phyloP scores from a whole-genome alignment of 1,284 basidiomycete genomes.

The Leccinum glutinopallens region DNA sequence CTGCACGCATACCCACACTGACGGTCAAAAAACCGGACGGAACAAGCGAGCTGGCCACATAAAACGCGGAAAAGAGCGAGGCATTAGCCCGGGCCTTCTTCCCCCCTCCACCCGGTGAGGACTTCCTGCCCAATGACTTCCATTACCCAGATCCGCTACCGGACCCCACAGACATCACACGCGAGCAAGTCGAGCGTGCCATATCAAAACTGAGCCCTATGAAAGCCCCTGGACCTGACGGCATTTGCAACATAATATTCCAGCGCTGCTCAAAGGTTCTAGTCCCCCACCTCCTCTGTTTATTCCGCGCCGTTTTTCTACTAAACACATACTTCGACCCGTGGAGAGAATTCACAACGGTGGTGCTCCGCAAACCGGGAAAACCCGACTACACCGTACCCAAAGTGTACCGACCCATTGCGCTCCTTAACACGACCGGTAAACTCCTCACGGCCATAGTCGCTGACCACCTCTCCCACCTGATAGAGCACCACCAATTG shows the following conservation, averaged over 20 bases:
- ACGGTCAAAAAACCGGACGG: background rate
- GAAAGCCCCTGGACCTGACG: slow-evolving; percentile 20
- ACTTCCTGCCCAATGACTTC: background rate
- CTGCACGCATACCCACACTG: background rate
- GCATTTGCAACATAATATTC: slow-evolving; percentile 29
- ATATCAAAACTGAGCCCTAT: background rate
- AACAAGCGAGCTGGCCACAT: no score
- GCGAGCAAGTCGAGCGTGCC: fast-evolving
- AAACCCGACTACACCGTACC: background rate
- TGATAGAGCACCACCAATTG: background rate
- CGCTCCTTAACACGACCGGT: slow-evolving; percentile 3
- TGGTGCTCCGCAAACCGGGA: background rate
- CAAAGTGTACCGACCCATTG: slow-evolving; percentile 1
- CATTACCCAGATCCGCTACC: background rate
- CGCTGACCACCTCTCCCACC: background rate
- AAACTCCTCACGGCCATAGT: background rate
- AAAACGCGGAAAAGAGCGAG: background rate
- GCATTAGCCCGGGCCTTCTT: background rate
- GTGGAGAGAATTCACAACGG: slow-evolving; percentile 5
- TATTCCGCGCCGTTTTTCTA: slow-evolving; percentile 13
- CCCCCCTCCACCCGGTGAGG: background rate
- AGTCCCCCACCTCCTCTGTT: slow-evolving; percentile 15
- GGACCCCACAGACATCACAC: background rate
- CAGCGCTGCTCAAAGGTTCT: slow-evolving; percentile 39
- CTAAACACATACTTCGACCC: slow-evolving; percentile 12